phyloP scores from a whole-genome alignment of 2,329 filamentous ascomycete genomes.

The Penicillium brevicompactum region DNA sequence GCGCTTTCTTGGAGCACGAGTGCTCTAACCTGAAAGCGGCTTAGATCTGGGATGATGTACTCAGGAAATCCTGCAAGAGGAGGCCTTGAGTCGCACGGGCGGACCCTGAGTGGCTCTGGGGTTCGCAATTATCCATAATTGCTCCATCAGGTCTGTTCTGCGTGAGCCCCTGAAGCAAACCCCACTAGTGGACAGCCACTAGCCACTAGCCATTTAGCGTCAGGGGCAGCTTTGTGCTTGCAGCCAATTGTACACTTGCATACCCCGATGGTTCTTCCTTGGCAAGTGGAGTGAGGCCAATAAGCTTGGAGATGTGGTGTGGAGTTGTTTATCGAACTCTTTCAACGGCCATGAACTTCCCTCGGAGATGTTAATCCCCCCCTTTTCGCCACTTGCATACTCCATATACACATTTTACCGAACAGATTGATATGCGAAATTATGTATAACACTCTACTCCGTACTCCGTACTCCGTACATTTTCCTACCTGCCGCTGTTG shows the following conservation, averaged over 20 bases:
- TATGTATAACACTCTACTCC: too few species aligned
- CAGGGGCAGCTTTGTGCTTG: constrained; percentile 15
- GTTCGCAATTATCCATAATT: constrained; percentile 2
- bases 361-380: not conserved
- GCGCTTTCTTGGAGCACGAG: constrained; percentile 4
- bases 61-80: not conserved
- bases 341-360: constrained; percentile 1
- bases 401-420: too few species aligned
- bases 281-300: constrained; percentile 19
- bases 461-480: not conserved
- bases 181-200: constrained; percentile 13
- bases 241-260: constrained; percentile 12
- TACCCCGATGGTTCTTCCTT: constrained; percentile 26
- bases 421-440: too few species aligned
- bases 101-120: constrained; percentile 15
- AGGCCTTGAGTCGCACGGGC: not conserved
- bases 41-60: constrained; percentile 8
- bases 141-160: not conserved
- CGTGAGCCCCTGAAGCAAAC: constrained; percentile 15
- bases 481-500: too few species aligned
- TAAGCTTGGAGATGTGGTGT: constrained; percentile 13
- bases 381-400: not conserved
- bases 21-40: constrained; percentile 12
- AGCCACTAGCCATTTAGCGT: constrained; percentile 15
- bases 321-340: constrained; percentile 7